Conservation (phyloP, 1,284 basidiomycete genomes). For the Ganoderma sinense region DNA sequence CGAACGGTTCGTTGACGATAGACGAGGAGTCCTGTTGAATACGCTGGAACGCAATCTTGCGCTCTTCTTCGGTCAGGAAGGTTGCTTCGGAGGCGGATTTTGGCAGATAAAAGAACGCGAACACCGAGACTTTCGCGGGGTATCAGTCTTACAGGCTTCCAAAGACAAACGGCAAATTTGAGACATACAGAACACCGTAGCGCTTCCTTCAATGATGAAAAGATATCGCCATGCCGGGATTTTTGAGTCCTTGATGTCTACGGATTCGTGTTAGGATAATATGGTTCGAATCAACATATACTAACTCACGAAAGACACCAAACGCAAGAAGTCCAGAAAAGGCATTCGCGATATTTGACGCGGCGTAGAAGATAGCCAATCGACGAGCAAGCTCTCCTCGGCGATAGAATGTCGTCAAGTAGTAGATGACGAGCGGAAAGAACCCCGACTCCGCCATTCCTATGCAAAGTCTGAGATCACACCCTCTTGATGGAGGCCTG, state of each 20-base stretch:
- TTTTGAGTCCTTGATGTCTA: conserved; percentile 19
- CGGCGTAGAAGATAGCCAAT: conserved; percentile 45
- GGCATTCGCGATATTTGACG: conserved; percentile 44
- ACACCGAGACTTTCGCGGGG: conserved; percentile 36
- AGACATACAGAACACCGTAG: conserved; percentile 18
- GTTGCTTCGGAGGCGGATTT: conserved; percentile 52
- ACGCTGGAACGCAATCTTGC: conserved; percentile 50
- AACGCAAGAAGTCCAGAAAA: conserved; percentile 32
- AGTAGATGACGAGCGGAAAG: conserved; percentile 63
- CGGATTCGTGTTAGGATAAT: neutral
- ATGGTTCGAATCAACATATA: conserved; percentile 4
- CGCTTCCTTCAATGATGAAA: conserved; percentile 47
- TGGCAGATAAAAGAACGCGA: conserved; percentile 50
- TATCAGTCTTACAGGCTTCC: neutral
- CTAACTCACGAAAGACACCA: conserved; percentile 24
- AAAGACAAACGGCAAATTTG: no score
- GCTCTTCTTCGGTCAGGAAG: conserved; percentile 51
- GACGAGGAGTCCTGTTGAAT: conserved; percentile 57
- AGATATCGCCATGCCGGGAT: conserved; percentile 40
- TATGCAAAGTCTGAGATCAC: conserved; percentile 43
- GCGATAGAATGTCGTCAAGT: conserved; percentile 48
- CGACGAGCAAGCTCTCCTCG: conserved; percentile 48
- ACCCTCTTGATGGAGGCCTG: neutral
- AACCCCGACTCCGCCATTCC: conserved; percentile 60
- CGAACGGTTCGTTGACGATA: conserved; percentile 51